phyloP scores from a whole-genome alignment of 192 early-diverging fungal species.

The Coemansia sp. region DNA sequence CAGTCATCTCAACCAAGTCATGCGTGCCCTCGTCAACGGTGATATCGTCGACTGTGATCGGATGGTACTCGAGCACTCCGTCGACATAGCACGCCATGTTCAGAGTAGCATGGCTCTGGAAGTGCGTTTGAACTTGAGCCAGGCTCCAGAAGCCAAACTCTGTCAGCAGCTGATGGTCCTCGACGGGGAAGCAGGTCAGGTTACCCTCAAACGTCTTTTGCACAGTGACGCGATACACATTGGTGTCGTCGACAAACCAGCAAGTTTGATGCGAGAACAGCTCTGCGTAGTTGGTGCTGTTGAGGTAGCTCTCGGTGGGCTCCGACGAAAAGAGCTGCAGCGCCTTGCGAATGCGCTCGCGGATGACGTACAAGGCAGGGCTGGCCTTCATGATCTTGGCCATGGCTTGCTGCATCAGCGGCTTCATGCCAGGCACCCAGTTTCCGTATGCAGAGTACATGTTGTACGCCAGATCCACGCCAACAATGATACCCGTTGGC shows the following conservation, averaged over 20 bases:
- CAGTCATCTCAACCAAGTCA: slow-evolving; percentile 21
- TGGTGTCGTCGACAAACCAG: slow-evolving; percentile 99
- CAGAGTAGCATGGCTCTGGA: slow-evolving; percentile 7
- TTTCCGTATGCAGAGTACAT: slow-evolving; percentile 93
- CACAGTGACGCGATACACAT: slow-evolving; percentile 98
- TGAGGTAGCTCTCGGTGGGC: slow-evolving; percentile 96
- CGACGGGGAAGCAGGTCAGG: slow-evolving; percentile 56
- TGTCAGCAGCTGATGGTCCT: slow-evolving; percentile 32
- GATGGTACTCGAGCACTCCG: slow-evolving; percentile 26
- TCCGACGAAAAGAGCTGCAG: slow-evolving; percentile 98
- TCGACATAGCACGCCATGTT: slow-evolving; percentile 24
- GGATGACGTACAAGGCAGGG: slow-evolving; percentile 93
- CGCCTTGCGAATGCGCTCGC: slow-evolving; percentile 98
- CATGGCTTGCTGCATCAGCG: slow-evolving; percentile 95
- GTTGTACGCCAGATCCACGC: slow-evolving; percentile 97
- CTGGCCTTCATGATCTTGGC: slow-evolving; percentile 99
- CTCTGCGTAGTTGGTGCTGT: slow-evolving; percentile 93
- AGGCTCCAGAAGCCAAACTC: slow-evolving; percentile 36
- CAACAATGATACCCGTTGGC: slow-evolving; percentile 94
- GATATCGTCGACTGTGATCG: slow-evolving; percentile 11
- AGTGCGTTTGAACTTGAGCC: slow-evolving; percentile 23
- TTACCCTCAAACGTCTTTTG: slow-evolving; percentile 99
- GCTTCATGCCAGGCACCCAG: slow-evolving; percentile 99
- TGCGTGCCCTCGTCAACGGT: slow-evolving; percentile 25
- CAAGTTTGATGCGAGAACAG: slow-evolving; percentile 98